Evolutionary conservation across 768 basidiomycete genomes (phyloP).

Genomic region (Tylopilus rubrobrunneus): DNA sequence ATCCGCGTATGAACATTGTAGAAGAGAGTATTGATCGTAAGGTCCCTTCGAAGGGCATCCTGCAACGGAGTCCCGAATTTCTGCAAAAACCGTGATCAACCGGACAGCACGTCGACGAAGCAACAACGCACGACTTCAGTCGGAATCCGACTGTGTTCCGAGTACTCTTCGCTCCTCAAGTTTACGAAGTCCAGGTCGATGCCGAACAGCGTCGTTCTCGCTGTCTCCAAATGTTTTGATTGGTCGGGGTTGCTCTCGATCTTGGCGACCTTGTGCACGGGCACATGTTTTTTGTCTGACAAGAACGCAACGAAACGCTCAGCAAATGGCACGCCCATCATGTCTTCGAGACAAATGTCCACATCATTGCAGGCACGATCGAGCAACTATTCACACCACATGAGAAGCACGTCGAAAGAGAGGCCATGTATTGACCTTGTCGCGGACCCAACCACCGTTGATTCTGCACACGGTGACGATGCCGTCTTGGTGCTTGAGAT

Average conservation of each 20-base stretch:
- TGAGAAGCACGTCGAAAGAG: constrained; percentile 11
- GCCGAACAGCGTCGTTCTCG: constrained; percentile 74
- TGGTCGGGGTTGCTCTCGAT: constrained; percentile 95
- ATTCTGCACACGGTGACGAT: constrained; percentile 74
- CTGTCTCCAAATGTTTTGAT: constrained; percentile 97
- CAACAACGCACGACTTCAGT: constrained; percentile 64
- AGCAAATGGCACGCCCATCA: constrained; percentile 91
- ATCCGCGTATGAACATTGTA: constrained; percentile 86
- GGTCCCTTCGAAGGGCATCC: constrained; percentile 87
- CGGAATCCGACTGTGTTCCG: constrained; percentile 84
- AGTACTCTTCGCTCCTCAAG: constrained; percentile 88
- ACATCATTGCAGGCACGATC: constrained; percentile 84
- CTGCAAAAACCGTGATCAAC: constrained; percentile 38
- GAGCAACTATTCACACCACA: constrained; percentile 54
- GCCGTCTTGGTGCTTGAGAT: constrained; percentile 49
- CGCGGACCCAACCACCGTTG: constrained; percentile 97
- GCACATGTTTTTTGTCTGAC: constrained; percentile 25
- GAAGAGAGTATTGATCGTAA: constrained; percentile 94
- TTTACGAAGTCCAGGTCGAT: constrained; percentile 93
- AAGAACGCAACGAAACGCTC: constrained; percentile 64
- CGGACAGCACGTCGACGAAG: neutral
- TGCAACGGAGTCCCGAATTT: constrained; percentile 87
- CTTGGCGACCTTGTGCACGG: constrained; percentile 60
- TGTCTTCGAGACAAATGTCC: constrained; percentile 83
- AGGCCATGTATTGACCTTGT: constrained; percentile 65